Evolutionary conservation across 306 rosid genomes (phyloP).

Genomic region (Herpetospermum pedunculosum): DNA sequence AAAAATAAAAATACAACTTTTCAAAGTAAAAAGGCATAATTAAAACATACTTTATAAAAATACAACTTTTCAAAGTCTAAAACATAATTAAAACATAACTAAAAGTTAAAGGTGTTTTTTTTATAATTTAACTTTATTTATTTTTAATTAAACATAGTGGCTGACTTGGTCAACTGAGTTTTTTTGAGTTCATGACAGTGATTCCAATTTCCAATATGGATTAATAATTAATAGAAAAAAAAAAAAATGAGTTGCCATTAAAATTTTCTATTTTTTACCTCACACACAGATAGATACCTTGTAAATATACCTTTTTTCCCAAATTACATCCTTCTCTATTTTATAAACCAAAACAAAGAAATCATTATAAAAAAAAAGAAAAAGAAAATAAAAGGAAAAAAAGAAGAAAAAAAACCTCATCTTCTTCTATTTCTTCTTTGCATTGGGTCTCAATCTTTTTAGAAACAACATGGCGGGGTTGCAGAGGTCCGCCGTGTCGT

Average conservation of each 20-base stretch:
- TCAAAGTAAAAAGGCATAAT: no score
- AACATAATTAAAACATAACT: no score
- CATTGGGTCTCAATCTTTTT: neutral
- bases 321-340: no score
- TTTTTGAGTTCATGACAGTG: neutral
- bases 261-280: neutral
- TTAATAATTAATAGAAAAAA: no score
- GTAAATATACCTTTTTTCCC: neutral
- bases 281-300: neutral
- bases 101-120: no score
- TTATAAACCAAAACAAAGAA: neutral
- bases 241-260: neutral
- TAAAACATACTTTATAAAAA: no score
- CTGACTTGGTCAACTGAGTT: neutral
- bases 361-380: neutral
- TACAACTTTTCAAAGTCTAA: no score
- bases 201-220: neutral
- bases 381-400: neutral
- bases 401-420: neutral
- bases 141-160: no score
- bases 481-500: slow-evolving; percentile 22
- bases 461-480: slow-evolving; percentile 9
- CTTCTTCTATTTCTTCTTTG: neutral
- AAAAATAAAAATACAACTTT: no score
- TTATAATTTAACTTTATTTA: no score